Evolutionary conservation across 225 moss, liverwort and hornwort species (phyloP).

Genomic region (Antitrichia curtipendula): DNA sequence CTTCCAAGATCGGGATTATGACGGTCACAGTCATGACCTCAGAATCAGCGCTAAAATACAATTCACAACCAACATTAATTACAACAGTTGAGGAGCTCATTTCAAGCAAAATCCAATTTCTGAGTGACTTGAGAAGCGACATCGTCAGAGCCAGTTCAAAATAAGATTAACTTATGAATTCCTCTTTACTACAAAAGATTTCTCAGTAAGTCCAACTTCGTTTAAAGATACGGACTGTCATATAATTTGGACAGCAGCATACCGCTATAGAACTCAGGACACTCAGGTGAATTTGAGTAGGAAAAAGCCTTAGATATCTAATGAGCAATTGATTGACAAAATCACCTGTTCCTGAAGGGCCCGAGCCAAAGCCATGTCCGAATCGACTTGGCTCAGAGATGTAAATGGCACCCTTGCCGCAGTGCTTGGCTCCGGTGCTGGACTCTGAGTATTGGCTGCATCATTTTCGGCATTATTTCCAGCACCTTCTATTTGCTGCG

Average conservation of each 20-base stretch:
- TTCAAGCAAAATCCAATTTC: background rate
- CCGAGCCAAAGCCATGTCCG: constrained; percentile 65
- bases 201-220: background rate
- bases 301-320: background rate
- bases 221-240: background rate
- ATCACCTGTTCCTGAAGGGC: constrained; percentile 72
- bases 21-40: background rate
- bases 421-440: constrained; percentile 18
- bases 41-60: background rate
- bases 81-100: background rate
- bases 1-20: background rate
- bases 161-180: background rate
- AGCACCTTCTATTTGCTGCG: background rate
- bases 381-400: constrained; percentile 62
- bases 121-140: background rate
- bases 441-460: constrained; percentile 1
- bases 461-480: constrained; percentile 5
- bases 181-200: background rate
- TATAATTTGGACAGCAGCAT: background rate
- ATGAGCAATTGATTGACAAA: background rate
- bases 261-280: background rate
- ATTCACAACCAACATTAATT: background rate
- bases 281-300: background rate
- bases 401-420: constrained; percentile 54
- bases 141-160: background rate